Conservation (phyloP, 306 rosid species). For the Herpetospermum pedunculosum region DNA sequence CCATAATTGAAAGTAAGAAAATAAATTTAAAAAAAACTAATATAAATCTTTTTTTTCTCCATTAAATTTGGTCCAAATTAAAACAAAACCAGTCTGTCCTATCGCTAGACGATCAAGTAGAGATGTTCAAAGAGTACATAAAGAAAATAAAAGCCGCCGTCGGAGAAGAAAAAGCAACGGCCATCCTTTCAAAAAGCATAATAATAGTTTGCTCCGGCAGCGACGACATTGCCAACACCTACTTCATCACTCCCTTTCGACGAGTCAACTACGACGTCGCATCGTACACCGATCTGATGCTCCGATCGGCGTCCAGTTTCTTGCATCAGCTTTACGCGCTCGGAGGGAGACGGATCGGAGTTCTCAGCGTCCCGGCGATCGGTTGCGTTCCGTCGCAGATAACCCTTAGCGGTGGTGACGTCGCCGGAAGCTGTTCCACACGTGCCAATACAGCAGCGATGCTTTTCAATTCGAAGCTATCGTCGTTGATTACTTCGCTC, state of each 20-base stretch:
- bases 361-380: slow-evolving; percentile 29
- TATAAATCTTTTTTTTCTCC: background rate
- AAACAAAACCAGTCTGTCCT: slow-evolving; percentile 31
- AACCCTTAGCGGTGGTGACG: slow-evolving; percentile 45
- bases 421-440: slow-evolving; percentile 28
- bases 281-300: slow-evolving; percentile 49
- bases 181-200: slow-evolving; percentile 41
- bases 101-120: slow-evolving; percentile 42
- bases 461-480: slow-evolving; percentile 54
- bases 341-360: slow-evolving; percentile 64
- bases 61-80: background rate
- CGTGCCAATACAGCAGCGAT: slow-evolving; percentile 35
- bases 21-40: no score
- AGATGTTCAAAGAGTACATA: slow-evolving; percentile 38
- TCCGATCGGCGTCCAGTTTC: slow-evolving; percentile 33
- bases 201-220: slow-evolving; percentile 38
- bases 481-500: slow-evolving; percentile 21
- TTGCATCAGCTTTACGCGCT: slow-evolving; percentile 42
- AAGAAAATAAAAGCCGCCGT: slow-evolving; percentile 25
- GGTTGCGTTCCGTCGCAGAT: slow-evolving; percentile 71
- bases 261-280: slow-evolving; percentile 23
- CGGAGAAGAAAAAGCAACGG: slow-evolving; percentile 24
- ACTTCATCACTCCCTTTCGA: slow-evolving; percentile 25
- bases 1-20: no score
- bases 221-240: slow-evolving; percentile 62